Base-by-base conservation (phyloP, 176 grass and related monocot genomes). In the Oryza glumipatula region DNA sequence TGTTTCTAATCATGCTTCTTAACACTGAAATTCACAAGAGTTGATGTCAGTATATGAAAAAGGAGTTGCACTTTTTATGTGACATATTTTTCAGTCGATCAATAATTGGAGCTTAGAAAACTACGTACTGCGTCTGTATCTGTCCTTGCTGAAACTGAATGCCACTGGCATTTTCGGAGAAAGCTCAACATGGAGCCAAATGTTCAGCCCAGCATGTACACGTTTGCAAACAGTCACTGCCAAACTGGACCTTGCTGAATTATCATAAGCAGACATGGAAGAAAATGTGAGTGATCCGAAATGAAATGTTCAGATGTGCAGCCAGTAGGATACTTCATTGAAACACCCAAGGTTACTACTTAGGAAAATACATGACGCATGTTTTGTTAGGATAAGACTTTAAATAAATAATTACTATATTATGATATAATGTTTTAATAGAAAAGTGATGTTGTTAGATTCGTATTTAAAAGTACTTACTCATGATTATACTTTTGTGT, bases 161-260 rank as follows among this genome's bases (percentile, higher is more conserved):
- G 33, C 2, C 36, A 11, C 43, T 60, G 16, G 38, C 72, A 78
- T n/a, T 43, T 33, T 58, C 6, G 19, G 64, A 64, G 45, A 79
- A 65, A 73, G 33, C 60, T 17, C 30, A 11, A 49, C 2, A 19
- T 26, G 39, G 3, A 65, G 51, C 64, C 43, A 52, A 82, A 44
- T 3, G 0, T 43, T 72, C 80, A 66, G 41, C 35, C 36, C 49
- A 73, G 11, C 51, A 69, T 3, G 76, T 72, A 71, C 64, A 45
- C 68, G 76, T 79, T 17, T 54, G 56, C 58, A 66, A 86, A 77
- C 51, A 65, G 72, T 77, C 49, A 82, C 41, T 39, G 30, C 52
- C 73, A 72, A 52, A 51, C 52, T 49, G 19, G 21, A 23, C 49
- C 23, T 22, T 70, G 75, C 19, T 48, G 39, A 82, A n/a, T 39